A percentile compares a stretch with the other conserved stretches of the same genome.
Conservation (phyloP, 306 rosid species). For the Oemleria cerasiformis region DNA sequence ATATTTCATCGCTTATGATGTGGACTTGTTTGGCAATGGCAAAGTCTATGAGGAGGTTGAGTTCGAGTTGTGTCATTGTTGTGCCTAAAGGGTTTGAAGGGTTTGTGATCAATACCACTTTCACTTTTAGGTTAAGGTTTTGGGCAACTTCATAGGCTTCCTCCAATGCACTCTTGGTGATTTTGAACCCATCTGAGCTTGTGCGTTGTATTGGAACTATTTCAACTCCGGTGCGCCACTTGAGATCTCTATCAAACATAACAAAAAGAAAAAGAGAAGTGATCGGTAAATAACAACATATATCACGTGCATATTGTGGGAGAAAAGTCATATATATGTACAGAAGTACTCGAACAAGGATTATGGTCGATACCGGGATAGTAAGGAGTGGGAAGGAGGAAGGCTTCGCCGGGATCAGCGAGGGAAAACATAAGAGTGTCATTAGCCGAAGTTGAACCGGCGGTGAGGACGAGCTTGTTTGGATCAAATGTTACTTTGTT, state of each 20-base stretch:
- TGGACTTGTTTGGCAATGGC: conserved; percentile 45
- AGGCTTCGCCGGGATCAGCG: conserved; percentile 77
- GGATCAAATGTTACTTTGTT: conserved; percentile 39
- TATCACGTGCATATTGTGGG: no score
- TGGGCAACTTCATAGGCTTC: conserved; percentile 56
- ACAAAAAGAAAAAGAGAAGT: not conserved
- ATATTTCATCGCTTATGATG: conserved; percentile 79
- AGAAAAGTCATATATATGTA: not conserved
- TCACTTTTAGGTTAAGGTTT: conserved; percentile 45
- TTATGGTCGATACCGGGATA: conserved; percentile 48
- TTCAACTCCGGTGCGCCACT: conserved; percentile 75
- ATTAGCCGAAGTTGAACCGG: conserved; percentile 87
- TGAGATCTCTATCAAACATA: conserved; percentile 83
- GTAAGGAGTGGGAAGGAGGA: conserved; percentile 85
- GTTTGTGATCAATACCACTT: conserved; percentile 72
- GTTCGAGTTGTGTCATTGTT: conserved; percentile 49
- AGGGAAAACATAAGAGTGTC: conserved; percentile 86
- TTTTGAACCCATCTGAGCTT: conserved; percentile 70
- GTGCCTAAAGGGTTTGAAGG: conserved; percentile 89
- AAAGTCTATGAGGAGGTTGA: conserved; percentile 49
- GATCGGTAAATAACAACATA: not conserved
- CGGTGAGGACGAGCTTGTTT: conserved; percentile 67
- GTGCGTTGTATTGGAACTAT: conserved; percentile 74
- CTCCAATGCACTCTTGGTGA: conserved; percentile 51
- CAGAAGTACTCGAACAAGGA: not conserved